A percentile compares a stretch with the other conserved stretches of the same genome.
Evolutionary conservation across 2,329 filamentous ascomycete species (phyloP).

Genomic region (Colletotrichum paranaense): DNA sequence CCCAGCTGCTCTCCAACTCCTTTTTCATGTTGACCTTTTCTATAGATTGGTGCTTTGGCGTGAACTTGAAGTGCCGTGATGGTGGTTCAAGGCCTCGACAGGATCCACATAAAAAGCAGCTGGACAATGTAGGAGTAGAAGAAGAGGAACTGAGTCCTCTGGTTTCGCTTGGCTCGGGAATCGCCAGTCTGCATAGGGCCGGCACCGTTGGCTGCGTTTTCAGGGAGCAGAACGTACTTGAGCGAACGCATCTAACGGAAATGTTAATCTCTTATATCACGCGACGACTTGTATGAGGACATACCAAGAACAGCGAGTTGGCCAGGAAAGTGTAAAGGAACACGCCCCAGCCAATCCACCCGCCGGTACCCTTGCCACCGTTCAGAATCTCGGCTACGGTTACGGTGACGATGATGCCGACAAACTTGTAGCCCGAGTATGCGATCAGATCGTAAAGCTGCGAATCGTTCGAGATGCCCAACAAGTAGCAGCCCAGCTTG

Average conservation of each 20-base stretch:
- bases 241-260: conserved; percentile 82
- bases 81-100: conserved; percentile 56
- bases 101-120: conserved; percentile 91
- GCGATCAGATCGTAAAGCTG: conserved; percentile 94
- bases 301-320: conserved; percentile 93
- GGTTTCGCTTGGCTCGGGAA: conserved; percentile 85
- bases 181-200: conserved; percentile 73
- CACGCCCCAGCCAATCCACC: conserved; percentile 88
- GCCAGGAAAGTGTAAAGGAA: conserved; percentile 94
- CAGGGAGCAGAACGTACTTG: conserved; percentile 94
- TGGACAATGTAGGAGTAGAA: conserved; percentile 95
- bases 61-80: neutral
- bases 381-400: conserved; percentile 85
- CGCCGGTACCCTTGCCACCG: conserved; percentile 82
- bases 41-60: neutral
- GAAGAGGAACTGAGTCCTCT: conserved; percentile 91
- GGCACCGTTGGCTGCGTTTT: conserved; percentile 75
- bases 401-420: conserved; percentile 91
- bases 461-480: conserved; percentile 93
- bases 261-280: conserved; percentile 33
- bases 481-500: conserved; percentile 91
- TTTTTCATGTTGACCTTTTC: neutral
- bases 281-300: conserved; percentile 43
- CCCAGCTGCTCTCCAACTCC: conserved; percentile 4
- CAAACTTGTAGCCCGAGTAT: conserved; percentile 98